Conservation (phyloP, 371 early-diverging fungal genomes). For the Dinochytrium kinnereticum region DNA sequence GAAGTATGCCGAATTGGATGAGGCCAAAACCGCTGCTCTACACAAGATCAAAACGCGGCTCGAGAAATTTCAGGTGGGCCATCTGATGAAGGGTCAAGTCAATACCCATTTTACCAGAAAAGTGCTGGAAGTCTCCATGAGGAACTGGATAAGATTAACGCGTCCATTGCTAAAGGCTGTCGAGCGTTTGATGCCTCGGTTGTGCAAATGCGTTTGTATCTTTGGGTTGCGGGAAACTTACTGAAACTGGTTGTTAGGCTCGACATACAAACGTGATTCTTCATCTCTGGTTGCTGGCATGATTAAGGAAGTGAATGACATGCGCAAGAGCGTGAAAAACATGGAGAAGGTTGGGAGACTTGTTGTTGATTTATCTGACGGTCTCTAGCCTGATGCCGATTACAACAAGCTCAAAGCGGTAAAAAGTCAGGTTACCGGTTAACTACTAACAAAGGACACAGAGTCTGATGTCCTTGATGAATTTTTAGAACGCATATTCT, state of each 20-base stretch:
- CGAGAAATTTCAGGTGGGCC: not conserved
- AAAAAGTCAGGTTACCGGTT: not conserved
- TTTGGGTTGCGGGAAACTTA: too few relatives aligned
- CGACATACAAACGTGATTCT: slow-evolving; percentile 4
- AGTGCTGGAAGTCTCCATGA: not conserved
- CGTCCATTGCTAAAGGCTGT: not conserved
- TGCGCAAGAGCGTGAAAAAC: not conserved
- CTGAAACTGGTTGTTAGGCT: too few relatives aligned
- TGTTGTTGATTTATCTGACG: not conserved
- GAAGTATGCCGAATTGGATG: not conserved
- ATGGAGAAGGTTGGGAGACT: not conserved
- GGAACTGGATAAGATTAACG: not conserved
- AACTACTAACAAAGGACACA: not conserved
- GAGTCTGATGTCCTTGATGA: slow-evolving; percentile 14
- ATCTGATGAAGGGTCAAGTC: too few relatives aligned
- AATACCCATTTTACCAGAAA: too few relatives aligned
- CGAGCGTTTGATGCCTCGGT: not conserved
- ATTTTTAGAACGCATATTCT: not conserved
- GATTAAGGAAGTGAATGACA: not conserved
- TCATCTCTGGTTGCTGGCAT: not conserved
- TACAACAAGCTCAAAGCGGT: slow-evolving; percentile 12
- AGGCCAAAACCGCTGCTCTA: not conserved
- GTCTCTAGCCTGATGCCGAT: slow-evolving; percentile 1
- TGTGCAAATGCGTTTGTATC: not conserved
- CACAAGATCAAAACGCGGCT: not conserved